Evolutionary conservation across 768 basidiomycete species (phyloP), one percentile per base, ranked within the genome.

Genomic region (Xerocomellus dryophilus): DNA sequence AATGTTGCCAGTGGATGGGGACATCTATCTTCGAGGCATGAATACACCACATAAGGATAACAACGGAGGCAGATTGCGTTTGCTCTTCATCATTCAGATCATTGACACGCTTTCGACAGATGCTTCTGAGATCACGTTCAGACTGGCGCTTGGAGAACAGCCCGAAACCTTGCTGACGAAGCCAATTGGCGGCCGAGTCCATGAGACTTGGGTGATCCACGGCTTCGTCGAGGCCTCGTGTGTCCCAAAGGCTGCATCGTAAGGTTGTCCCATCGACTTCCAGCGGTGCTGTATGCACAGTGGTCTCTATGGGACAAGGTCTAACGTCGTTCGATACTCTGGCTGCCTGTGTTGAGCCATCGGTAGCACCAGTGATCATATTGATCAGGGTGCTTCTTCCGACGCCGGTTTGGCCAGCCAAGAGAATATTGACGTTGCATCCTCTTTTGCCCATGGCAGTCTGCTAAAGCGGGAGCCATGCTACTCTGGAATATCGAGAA

Each of bases 31-130:
- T 68, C 6, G 61, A 66, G 38, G 65, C 65, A n/a, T 61, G 61
- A 18, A 66, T 68, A n/a, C 65, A 66, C 65, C 65, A 68, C 50
- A 68, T 54, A 7, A 68, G 58, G 50, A 65, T 25, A 46, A 64
- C 39, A 47, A 20, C 43, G 41, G 61, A 23, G 42, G 50, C 17
- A 14, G 59, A 31, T 41, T 7, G 43, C 11, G 51, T 27, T 32
- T 48, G 34, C 18, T 59, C 57, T 46, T 53, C 51, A 15, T 55
- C 60, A 5, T 43, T 20, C 10, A 51, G 45, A 51, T 51, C 52
- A 23, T 23, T 39, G 43, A 67, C 52, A 32, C 62, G 62, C 41
- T 41, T 31, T 32, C 58, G 63, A 43, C 63, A 65, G 20, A 65
- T 25, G 39, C 35, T n/a, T 23, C 43, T 56, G 48, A 65, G 64